Percentiles rank a stretch among this genome's conserved stretches.
These are phyloP conservation scores for Paralagenidium karlingii DNA, from an alignment of 352 stramenopile species.

Conservation along the genomic window DNA sequence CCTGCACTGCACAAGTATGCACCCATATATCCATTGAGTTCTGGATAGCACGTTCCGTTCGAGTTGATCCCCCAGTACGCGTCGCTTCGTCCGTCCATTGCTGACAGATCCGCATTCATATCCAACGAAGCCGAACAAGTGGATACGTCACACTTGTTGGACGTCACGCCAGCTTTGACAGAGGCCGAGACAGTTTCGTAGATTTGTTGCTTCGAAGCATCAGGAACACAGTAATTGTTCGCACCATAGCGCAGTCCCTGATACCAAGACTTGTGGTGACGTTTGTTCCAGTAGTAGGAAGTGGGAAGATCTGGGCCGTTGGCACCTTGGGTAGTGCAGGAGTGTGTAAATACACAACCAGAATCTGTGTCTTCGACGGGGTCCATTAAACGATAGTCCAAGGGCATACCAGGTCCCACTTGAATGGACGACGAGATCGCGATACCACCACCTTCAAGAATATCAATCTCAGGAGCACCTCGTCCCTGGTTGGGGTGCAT, in stretches of 20 bases:
- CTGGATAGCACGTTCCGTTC: conserved; percentile 11
- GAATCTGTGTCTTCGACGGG: not conserved
- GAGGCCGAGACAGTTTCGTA: conserved; percentile 10
- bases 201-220: conserved; percentile 5
- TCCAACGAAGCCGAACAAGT: conserved; percentile 18
- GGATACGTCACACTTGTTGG: conserved; percentile 11
- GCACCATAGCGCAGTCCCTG: conserved; percentile 20
- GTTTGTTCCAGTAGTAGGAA: conserved; percentile 9
- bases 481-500: conserved; percentile 84
- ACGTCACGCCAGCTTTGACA: conserved; percentile 13
- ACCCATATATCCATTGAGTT: conserved; percentile 12
- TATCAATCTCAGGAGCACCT: conserved; percentile 92
- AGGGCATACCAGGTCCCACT: conserved; percentile 47
- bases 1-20: conserved; percentile 7
- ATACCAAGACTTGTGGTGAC: conserved; percentile 25
- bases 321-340: conserved; percentile 7
- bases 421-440: conserved; percentile 68
- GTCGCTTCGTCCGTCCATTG: conserved; percentile 4
- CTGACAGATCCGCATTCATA: conserved; percentile 14
- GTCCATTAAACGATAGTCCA: conserved; percentile 24
- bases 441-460: conserved; percentile 80
- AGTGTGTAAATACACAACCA: conserved; percentile 9
- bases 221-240: conserved; percentile 18
- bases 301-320: conserved; percentile 23
- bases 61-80: conserved; percentile 16